Evolutionary conservation across 345 rosid genomes (phyloP).

Genomic region (Salix viminalis): DNA sequence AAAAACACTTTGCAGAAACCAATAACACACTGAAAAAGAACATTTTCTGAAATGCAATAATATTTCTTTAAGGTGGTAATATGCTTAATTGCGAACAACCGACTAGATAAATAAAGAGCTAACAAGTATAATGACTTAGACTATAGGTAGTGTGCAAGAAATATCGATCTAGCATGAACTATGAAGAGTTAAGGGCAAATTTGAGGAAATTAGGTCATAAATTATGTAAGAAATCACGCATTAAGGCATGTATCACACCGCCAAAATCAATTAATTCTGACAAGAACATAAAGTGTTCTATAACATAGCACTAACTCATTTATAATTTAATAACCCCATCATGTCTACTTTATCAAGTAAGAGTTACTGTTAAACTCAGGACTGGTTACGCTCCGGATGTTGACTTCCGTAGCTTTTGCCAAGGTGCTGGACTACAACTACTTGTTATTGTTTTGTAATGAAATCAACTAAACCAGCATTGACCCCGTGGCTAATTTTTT

Average conservation of each 20-base stretch:
- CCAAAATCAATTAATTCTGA: neutral
- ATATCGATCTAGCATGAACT: too few relatives aligned
- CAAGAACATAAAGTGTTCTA: neutral
- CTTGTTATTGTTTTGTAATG: neutral
- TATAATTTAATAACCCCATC: neutral
- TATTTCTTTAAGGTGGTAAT: too few relatives aligned
- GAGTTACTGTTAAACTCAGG: neutral
- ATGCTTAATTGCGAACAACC: too few relatives aligned
- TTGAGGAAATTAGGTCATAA: too few relatives aligned
- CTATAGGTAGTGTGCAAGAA: too few relatives aligned
- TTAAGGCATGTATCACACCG: neutral
- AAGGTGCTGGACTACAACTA: neutral
- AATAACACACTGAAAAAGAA: too few relatives aligned
- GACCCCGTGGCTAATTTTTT: slow-evolving; percentile 1
- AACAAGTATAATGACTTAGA: too few relatives aligned
- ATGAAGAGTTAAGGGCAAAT: too few relatives aligned
- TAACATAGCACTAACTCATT: neutral
- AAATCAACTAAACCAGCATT: neutral
- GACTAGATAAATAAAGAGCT: too few relatives aligned
- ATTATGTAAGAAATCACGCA: neutral
- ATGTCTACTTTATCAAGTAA: neutral
- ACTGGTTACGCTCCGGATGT: neutral
- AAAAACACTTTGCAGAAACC: too few relatives aligned
- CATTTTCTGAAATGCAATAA: too few relatives aligned
- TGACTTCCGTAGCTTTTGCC: neutral